Evolutionary conservation across 164 flowering plant species (phyloP).

Genomic region (Stephania japonica): DNA sequence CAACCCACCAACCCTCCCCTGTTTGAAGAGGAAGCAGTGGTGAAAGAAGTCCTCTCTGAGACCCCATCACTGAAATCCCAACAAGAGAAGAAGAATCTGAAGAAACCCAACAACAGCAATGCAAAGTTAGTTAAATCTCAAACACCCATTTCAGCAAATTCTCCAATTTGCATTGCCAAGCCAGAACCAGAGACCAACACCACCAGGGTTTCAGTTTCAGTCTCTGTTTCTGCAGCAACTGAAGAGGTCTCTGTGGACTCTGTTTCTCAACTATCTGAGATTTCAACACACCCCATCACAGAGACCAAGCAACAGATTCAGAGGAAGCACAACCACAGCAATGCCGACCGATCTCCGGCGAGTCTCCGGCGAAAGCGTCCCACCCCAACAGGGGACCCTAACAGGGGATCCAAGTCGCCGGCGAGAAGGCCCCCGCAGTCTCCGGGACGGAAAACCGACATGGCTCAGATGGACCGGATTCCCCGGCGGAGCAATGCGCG

Average conservation of each 20-base stretch:
- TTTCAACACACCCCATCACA: conserved; percentile 30
- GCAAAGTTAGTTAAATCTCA: too few species aligned
- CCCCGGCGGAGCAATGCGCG: background rate
- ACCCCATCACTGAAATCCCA: conserved; percentile 24
- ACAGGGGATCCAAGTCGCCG: conserved; percentile 26
- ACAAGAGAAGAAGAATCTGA: conserved; percentile 8
- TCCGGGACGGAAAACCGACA: conserved; percentile 16
- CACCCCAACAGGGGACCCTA: conserved; percentile 9
- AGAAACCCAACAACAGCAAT: conserved; percentile 14
- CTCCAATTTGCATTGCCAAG: too few species aligned
- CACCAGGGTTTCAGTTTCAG: too few species aligned
- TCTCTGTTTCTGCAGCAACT: background rate
- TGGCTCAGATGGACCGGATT: too few species aligned
- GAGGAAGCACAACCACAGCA: conserved; percentile 24
- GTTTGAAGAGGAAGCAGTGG: conserved; percentile 55
- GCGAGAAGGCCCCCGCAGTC: conserved; percentile 26
- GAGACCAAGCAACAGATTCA: conserved; percentile 24
- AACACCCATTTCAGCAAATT: too few species aligned
- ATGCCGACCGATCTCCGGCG: conserved; percentile 25
- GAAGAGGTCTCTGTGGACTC: background rate
- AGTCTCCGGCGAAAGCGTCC: conserved; percentile 27
- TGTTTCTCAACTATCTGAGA: conserved; percentile 29
- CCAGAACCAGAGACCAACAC: too few species aligned
- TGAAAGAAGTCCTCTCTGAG: conserved; percentile 67
- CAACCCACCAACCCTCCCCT: conserved; percentile 10